phyloP scores from a whole-genome alignment of 148 eudicot species.

The Cornus kousa region DNA sequence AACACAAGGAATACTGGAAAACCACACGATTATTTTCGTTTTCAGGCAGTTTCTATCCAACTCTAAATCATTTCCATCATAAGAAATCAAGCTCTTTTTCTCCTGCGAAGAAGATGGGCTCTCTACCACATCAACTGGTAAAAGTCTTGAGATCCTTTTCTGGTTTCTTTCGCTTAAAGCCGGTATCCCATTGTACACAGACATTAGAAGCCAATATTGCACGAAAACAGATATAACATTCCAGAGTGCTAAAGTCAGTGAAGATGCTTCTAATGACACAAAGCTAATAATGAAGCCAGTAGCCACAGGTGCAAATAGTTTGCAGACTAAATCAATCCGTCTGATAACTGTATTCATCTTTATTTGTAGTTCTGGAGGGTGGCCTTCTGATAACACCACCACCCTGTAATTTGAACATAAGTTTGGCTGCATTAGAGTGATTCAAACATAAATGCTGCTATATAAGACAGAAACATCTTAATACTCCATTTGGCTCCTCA shows the following conservation, averaged over 20 bases:
- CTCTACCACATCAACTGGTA: conserved; percentile 29
- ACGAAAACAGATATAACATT: conserved; percentile 67
- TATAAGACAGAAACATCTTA: background rate
- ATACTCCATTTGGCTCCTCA: background rate
- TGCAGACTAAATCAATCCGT: conserved; percentile 79
- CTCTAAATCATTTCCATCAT: conserved; percentile 14
- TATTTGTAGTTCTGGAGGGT: conserved; percentile 53
- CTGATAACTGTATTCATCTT: conserved; percentile 73
- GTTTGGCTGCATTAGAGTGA: background rate
- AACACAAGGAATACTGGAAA: conserved; percentile 40
- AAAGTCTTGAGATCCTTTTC: conserved; percentile 27
- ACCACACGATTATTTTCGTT: conserved; percentile 23
- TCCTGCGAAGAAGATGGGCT: conserved; percentile 32
- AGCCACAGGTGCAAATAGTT: conserved; percentile 80
- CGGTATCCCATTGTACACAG: conserved; percentile 75
- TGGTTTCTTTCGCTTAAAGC: conserved; percentile 49
- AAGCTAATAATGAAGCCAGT: conserved; percentile 84
- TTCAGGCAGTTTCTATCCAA: conserved; percentile 7
- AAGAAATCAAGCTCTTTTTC: conserved; percentile 17
- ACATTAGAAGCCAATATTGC: conserved; percentile 69
- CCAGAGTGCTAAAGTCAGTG: conserved; percentile 59
- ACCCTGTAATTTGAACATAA: conserved; percentile 52
- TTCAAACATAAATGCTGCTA: background rate
- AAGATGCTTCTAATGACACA: conserved; percentile 71
- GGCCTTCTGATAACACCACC: conserved; percentile 80